Evolutionary conservation across 129 eudicot species (phyloP), one percentile per base, ranked within the genome.

Genomic region (Arctium lappa): DNA sequence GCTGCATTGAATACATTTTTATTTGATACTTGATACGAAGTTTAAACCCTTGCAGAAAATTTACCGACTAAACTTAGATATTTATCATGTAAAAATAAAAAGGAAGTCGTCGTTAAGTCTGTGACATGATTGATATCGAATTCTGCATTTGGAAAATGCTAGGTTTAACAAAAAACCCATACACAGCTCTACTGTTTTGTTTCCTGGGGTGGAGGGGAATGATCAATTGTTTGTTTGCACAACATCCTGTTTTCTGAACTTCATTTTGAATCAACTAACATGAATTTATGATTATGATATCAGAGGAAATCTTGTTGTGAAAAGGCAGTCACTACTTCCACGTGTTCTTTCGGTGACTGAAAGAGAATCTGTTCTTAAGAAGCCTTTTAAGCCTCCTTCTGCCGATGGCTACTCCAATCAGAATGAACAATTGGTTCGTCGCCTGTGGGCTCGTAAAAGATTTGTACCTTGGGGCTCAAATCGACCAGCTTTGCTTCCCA

Each of bases 391-490:
- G 86, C 97, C 97, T 75, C 98, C 98, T 33, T 89, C 85, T 78
- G 79, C 93, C 13, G 83, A 82, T 86, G 96, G 98, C 5, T 89
- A 87, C 80, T 85, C 88, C 46, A 79, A 90, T 70, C 85, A 84
- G 85, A 93, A 89, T 16, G 94, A 90, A 37, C 90, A 91, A 63
- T 85, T 96, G 69, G 63, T 82, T 76, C 93, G 90, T 7, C 91
- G 98, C 73, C 90, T 96, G 33, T 91, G 87, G 85, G 98, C 97
- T 78, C 98, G 98, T 56, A 96, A 90, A 81, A 83, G 98, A 69
- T 96, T 96, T 87, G 98, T 96, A 68, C 98, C 99, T 4, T 96
- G 99, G 98, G 97, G 97, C 3, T 90, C 98, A 22, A 83, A 91
- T 18, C 90, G 90, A 80, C 95, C 97, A 1, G 91, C 75, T 60